Conservation (phyloP, 345 rosid species). For the Lumnitzera racemosa region DNA sequence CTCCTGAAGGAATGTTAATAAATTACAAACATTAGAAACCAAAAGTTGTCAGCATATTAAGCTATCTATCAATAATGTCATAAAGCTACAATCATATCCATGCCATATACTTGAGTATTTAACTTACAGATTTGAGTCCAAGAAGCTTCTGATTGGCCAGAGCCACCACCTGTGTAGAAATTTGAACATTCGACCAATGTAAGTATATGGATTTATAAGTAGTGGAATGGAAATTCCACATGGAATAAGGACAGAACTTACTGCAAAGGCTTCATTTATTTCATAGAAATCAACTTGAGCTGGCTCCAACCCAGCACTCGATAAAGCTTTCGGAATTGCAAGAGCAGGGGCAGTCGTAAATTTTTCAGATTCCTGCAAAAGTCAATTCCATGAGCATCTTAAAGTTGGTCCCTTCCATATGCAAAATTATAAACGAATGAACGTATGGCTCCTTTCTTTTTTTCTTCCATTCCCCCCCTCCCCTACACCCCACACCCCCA, state of each 20-base stretch:
- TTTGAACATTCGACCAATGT: constrained; percentile 1
- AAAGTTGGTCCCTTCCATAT: neutral
- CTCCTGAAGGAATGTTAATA: constrained; percentile 37
- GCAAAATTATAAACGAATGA: too few species aligned
- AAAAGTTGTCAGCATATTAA: neutral
- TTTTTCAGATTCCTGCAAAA: constrained; percentile 78
- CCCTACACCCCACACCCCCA: fast-evolving
- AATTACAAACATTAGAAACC: constrained; percentile 5
- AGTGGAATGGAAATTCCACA: neutral
- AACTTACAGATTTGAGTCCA: constrained; percentile 68
- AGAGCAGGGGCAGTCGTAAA: constrained; percentile 97
- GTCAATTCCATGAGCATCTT: constrained; percentile 16
- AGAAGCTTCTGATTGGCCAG: constrained; percentile 85
- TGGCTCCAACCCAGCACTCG: constrained; percentile 73
- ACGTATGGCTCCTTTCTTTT: too few species aligned
- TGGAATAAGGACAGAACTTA: constrained; percentile 23
- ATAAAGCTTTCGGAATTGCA: constrained; percentile 88
- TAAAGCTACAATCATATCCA: neutral
- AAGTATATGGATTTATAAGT: neutral
- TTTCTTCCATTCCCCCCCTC: too few species aligned
- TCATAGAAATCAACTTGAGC: constrained; percentile 88
- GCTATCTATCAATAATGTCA: neutral
- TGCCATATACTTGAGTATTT: constrained; percentile 2
- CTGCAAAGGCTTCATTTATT: constrained; percentile 97
- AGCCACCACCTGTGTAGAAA: constrained; percentile 77